Evolutionary conservation across 129 eudicot species (phyloP).

Genomic region (Flaveria bidentis): DNA sequence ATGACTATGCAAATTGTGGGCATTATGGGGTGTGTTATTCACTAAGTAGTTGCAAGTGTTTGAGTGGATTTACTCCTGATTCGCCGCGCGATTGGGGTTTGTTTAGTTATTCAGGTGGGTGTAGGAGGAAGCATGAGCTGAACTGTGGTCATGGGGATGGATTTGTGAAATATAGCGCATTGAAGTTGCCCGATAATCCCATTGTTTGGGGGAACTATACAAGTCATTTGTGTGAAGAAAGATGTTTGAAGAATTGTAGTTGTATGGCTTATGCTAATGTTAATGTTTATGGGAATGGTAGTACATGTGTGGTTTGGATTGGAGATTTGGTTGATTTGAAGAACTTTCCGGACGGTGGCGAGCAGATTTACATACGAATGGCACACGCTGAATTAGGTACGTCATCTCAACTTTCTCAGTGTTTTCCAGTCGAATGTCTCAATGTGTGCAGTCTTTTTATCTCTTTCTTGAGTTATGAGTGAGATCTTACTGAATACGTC

Average conservation of each 20-base stretch:
- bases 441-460: no score
- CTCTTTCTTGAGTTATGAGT: no score
- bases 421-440: no score
- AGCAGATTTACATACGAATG: constrained; percentile 41
- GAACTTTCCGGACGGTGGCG: constrained; percentile 24
- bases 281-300: constrained; percentile 37
- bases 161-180: constrained; percentile 44
- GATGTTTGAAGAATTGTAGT: constrained; percentile 41
- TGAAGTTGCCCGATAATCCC: constrained; percentile 58
- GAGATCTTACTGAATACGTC: no score
- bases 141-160: constrained; percentile 49
- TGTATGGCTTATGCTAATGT: constrained; percentile 56
- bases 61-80: constrained; percentile 45
- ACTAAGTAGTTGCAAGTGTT: constrained; percentile 44
- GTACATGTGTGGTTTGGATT: constrained; percentile 46
- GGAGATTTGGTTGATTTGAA: constrained; percentile 46
- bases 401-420: not conserved
- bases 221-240: constrained; percentile 29
- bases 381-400: constrained; percentile 36
- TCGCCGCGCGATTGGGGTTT: constrained; percentile 45
- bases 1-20: constrained; percentile 48
- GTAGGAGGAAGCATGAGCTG: constrained; percentile 32
- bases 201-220: constrained; percentile 34
- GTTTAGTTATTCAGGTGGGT: constrained; percentile 45
- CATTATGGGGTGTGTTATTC: constrained; percentile 44